Evolutionary conservation across 352 stramenopile species (phyloP).

Genomic region (Thraustotheca clavata): DNA sequence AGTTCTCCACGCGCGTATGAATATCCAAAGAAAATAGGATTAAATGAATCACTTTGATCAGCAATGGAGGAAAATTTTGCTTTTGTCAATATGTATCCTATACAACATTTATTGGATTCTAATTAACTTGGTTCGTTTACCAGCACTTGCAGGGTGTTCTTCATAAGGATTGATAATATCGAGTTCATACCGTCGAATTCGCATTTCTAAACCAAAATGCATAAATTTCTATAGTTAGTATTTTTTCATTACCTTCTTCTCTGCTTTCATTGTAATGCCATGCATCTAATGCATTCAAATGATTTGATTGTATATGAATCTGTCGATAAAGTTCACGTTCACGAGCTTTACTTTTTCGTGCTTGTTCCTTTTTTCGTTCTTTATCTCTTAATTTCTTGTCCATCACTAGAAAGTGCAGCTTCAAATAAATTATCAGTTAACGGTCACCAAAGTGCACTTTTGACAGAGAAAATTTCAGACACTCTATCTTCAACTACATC

Average conservation of each 20-base stretch:
- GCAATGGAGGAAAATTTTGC: not conserved
- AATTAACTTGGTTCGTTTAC: not conserved
- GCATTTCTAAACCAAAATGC: conserved; percentile 27
- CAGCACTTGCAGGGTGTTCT: conserved; percentile 38
- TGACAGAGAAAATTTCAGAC: no score
- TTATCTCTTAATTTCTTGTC: no score
- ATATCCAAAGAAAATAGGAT: conserved; percentile 49
- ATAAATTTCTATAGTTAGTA: not conserved
- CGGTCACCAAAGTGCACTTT: no score
- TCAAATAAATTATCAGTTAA: no score
- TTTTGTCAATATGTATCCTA: conserved; percentile 36
- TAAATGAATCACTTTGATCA: conserved; percentile 21
- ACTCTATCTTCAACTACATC: no score
- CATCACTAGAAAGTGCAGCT: no score
- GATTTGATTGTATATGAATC: no score
- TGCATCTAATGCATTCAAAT: no score
- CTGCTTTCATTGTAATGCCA: conserved; percentile 42
- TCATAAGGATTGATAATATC: conserved; percentile 48
- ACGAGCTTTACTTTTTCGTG: no score
- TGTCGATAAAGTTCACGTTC: no score
- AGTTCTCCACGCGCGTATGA: conserved; percentile 37
- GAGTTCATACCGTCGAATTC: conserved; percentile 49
- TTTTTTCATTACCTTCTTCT: conserved; percentile 35
- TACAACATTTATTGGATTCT: not conserved
- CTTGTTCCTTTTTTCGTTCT: no score